These are phyloP conservation scores for Fonsecaea nubica DNA, from an alignment of 2,329 filamentous ascomycete genomes.

Conservation along the genomic window DNA sequence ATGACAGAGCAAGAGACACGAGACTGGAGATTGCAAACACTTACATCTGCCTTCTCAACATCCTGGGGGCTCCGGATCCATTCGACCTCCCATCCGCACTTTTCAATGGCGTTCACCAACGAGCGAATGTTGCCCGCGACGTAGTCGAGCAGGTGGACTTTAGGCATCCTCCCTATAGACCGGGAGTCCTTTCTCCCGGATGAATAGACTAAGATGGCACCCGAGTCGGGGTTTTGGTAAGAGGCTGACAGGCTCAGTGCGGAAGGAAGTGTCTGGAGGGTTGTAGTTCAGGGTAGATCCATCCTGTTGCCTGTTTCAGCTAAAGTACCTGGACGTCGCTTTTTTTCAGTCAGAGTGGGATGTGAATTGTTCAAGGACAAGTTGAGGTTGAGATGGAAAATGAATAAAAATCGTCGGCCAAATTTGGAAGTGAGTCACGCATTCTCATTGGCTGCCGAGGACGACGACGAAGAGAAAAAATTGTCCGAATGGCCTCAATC, in stretches of 20 bases:
- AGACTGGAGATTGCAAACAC: slow-evolving; percentile 36
- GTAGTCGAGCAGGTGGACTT: slow-evolving; percentile 71
- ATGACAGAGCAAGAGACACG: background rate
- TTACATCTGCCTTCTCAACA: slow-evolving; percentile 81
- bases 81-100: slow-evolving; percentile 88
- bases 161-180: slow-evolving; percentile 48
- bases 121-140: slow-evolving; percentile 96
- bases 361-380: background rate
- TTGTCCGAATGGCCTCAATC: background rate
- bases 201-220: background rate
- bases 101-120: slow-evolving; percentile 94
- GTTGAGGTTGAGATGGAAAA: background rate
- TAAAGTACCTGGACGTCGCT: background rate
- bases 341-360: background rate
- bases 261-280: background rate
- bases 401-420: slow-evolving; percentile 9
- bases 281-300: background rate
- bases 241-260: too few relatives aligned
- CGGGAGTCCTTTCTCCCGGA: too few relatives aligned
- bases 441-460: slow-evolving; percentile 11
- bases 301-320: background rate
- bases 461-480: background rate
- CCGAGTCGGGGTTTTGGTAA: too few relatives aligned
- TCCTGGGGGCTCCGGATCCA: slow-evolving; percentile 89
- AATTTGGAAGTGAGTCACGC: slow-evolving; percentile 27